A percentile compares a stretch with the other conserved stretches of the same genome.
Evolutionary conservation across 805 yeast species (phyloP).

Genomic region (Gaillardinia entomophila): DNA sequence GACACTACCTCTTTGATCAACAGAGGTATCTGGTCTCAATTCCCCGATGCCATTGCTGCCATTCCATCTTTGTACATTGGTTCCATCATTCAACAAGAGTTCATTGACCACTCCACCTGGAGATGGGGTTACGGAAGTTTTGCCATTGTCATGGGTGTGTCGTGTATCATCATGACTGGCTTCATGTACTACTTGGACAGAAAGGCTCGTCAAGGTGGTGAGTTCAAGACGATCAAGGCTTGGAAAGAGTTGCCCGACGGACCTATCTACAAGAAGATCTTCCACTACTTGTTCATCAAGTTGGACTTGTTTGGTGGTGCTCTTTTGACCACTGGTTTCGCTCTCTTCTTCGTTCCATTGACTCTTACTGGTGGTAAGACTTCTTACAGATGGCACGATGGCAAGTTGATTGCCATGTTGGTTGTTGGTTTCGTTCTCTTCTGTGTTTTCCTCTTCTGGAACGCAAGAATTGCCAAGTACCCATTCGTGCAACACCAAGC

Average conservation of each 20-base stretch:
- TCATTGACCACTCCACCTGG: slow-evolving; percentile 7
- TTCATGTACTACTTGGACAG: slow-evolving; percentile 18
- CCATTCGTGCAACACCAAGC: slow-evolving; percentile 18
- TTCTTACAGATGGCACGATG: slow-evolving; percentile 7
- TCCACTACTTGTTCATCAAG: slow-evolving; percentile 9
- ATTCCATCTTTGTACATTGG: slow-evolving; percentile 28
- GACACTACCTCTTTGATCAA: slow-evolving; percentile 35
- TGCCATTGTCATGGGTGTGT: slow-evolving; percentile 8
- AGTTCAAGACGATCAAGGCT: background rate
- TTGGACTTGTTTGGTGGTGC: slow-evolving; percentile 16
- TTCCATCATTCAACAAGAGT: slow-evolving; percentile 17
- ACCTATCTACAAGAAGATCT: slow-evolving; percentile 8
- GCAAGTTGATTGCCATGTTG: slow-evolving; percentile 16
- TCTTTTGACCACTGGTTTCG: slow-evolving; percentile 12
- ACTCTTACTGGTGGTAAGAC: slow-evolving; percentile 16
- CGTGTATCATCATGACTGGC: slow-evolving; percentile 15
- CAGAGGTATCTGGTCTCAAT: slow-evolving; percentile 29
- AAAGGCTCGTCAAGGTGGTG: slow-evolving; percentile 20
- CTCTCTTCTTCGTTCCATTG: slow-evolving; percentile 19
- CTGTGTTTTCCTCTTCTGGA: slow-evolving; percentile 10
- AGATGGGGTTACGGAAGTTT: slow-evolving; percentile 4
- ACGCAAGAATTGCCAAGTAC: slow-evolving; percentile 8
- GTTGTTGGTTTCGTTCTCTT: slow-evolving; percentile 16
- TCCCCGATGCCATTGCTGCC: slow-evolving; percentile 24
- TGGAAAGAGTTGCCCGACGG: slow-evolving; percentile 9